Base-by-base conservation (phyloP, 2,329 filamentous ascomycete genomes). In the Bipolaris bicolor region DNA sequence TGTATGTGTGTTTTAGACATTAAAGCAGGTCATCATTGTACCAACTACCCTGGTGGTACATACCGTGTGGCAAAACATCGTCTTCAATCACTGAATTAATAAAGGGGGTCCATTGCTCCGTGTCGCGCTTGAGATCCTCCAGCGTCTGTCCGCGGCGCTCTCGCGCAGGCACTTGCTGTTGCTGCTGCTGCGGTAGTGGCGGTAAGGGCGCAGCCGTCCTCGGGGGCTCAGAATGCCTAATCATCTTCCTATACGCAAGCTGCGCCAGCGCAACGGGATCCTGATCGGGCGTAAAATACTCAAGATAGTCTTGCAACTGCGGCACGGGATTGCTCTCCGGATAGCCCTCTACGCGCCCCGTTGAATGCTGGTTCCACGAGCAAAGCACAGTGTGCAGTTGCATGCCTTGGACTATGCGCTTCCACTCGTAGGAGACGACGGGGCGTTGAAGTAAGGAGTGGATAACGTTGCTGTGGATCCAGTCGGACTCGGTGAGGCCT, bases 361-460 rank as follows among this genome's bases (percentile, higher is more conserved):
- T 74, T 0, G 58, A 59, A 13, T 58, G 52, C 7, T 49, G 49
- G 29, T 70, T 70, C 71, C 71, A 75, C 1, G 58, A 61, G 33
- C 69, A 69, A 1, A 29, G 26, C 1, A 54, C 57, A 7, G 60
- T 45, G 0, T 39, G 34, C 5, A 64, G 60, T n/a, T 58, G 52
- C 36, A 69, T 64, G 6, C 41, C 59, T 11, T 66, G 57, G 0
- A 72, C 43, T 5, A 73, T 34, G 1, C 33, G 44, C 7, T 31
- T 82, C 86, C 86, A 89, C 16, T 82, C 82, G 37, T 82, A 78
- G 55, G 81, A 80, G 46, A 89, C 81, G 2, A 79, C 78, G 1
- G 86, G 85, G 60, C 88, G 86, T 60, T 88, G 86, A 3, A 89
- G 79, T 4, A 89, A 77, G 1, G 86, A 86, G 62, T 88, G 86